Evolutionary conservation across 1,284 basidiomycete genomes (phyloP), one percentile per base, ranked within the genome.

Genomic region (Boletus sp.): DNA sequence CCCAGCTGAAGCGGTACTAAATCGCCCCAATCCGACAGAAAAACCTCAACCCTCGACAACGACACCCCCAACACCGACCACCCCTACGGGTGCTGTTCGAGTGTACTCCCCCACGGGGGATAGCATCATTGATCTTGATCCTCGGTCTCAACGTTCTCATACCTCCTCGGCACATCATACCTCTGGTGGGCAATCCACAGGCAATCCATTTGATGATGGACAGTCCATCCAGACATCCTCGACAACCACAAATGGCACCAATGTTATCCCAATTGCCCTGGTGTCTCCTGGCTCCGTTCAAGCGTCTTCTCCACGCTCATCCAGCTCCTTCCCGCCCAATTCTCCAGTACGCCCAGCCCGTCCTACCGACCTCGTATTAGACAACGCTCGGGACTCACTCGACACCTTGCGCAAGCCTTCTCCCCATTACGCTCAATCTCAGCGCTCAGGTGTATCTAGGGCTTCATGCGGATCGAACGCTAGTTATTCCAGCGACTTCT

Each of bases 231-330:
- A 87, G 66, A 90, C 88, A 14, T 72, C 73, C 1, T 78, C 77
- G 14, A 81, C 82, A 17, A 76, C 78, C 44, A 84, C 85, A 10
- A 82, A 85, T 61, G 78, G 78, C 33, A 87, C 88, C 13, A 90
- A 91, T 59, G 88, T 88, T 55, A 91, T 91, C 48, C 88, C 88
- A 50, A 91, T 90, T 54, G 86, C 86, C 5, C 73, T 90, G 44
- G 83, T 89, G 30, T 33, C 32, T 33, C 70, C 83, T n/a, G 77
- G 78, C 16, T 74, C 76, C 8, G 64, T 67, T 30, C 59, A 58
- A 16, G 48, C 48, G 3, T 57, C 66, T 22, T 58, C 65, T 43
- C 50, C 58, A 34, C 66, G 45, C 16, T 60, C 62, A 40, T 56
- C 59, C 3, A 42, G 43, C 10, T 38, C 56, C 59, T 53, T 66